Base-by-base conservation (phyloP, 2,329 filamentous ascomycete species). In the Scytalidium sp. region DNA sequence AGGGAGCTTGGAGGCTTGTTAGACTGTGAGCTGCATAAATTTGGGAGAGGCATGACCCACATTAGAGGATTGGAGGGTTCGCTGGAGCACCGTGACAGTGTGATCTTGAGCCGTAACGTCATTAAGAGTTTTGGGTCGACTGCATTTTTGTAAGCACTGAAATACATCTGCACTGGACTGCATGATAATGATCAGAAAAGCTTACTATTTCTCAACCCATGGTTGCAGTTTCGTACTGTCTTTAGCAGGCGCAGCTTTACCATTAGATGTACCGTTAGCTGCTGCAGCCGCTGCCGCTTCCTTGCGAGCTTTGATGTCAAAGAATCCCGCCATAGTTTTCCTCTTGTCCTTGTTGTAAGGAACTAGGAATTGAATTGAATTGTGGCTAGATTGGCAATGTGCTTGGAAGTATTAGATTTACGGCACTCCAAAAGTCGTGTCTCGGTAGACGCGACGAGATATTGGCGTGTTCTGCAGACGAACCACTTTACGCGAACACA, bases 121-220 rank as follows among this genome's bases (percentile, higher is more conserved):
- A 66, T 85, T 87, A 45, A 99, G 84, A 10, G 86, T 91, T 71
- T 95, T 97, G 22, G 94, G 95, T 41, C 94, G 92, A 68, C 93
- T 97, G 58, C 3, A 20, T 21, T 27, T 32, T n/a, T 43, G 61
- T 74, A 48, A 73, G 64, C 52, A 54, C 13, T 56, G 45, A 45
- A 49, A 15, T 10, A 36, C 17, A 15, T 40, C 7, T 47, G 10
- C 21, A 29, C 8, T 20, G 17, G 19, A 3, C 5, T 22, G 41
- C 17, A 11, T 47, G 19, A 25, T 27, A 44, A 46, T 11, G 29
- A 41, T 17, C 43, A 19, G 11, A 27, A 43, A n/a, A 40, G 55
- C 79, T 55, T 76, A 96, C 93, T 97, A 97, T 88, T 97, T 97
- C 75, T 97, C 94, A 47, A 97, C 93, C 94, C 94, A 99, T 62